A percentile compares a stretch with the other conserved stretches of the same genome.
These are phyloP conservation scores for Phytophthora quininea DNA, from an alignment of 352 stramenopile species.

Conservation along the genomic window DNA sequence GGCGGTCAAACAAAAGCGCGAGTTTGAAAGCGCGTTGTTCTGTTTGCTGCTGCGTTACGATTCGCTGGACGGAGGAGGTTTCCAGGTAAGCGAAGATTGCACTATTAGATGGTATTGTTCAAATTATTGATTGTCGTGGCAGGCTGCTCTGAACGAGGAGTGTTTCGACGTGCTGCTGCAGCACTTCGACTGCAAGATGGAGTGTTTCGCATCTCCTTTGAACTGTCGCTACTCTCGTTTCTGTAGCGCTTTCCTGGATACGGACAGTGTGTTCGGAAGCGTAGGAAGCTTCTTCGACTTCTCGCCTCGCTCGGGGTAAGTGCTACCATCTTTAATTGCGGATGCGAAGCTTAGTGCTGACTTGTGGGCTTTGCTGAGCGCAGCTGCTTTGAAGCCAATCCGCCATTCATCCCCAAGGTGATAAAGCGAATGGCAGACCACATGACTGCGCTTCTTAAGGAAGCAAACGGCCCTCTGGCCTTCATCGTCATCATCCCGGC, in stretches of 20 bases:
- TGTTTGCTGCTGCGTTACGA: slow-evolving; percentile 92
- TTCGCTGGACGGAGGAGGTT: slow-evolving; percentile 92
- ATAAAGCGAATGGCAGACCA: slow-evolving; percentile 91
- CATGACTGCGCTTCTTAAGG: slow-evolving; percentile 83
- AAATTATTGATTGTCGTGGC: slow-evolving; percentile 8
- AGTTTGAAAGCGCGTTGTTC: slow-evolving; percentile 86
- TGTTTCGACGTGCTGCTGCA: slow-evolving; percentile 92
- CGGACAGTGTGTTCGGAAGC: slow-evolving; percentile 89
- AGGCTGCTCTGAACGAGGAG: slow-evolving; percentile 88
- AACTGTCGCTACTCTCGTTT: slow-evolving; percentile 93
- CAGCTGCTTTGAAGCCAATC: slow-evolving; percentile 94
- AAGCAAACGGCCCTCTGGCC: slow-evolving; percentile 67
- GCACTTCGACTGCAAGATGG: slow-evolving; percentile 92
- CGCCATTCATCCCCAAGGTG: slow-evolving; percentile 93
- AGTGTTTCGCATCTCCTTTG: slow-evolving; percentile 95
- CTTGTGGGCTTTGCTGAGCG: background rate
- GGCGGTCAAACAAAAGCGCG: slow-evolving; percentile 29
- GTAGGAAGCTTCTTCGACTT: slow-evolving; percentile 95
- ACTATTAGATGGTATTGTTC: background rate
- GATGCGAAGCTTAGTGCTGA: no score
- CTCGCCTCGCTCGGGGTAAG: slow-evolving; percentile 74
- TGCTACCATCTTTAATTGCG: background rate
- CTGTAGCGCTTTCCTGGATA: slow-evolving; percentile 91
- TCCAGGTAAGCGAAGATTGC: slow-evolving; percentile 63
- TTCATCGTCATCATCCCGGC: slow-evolving; percentile 93